Evolutionary conservation across 805 yeast genomes (phyloP).

Genomic region (Candida methanosorbosa): DNA sequence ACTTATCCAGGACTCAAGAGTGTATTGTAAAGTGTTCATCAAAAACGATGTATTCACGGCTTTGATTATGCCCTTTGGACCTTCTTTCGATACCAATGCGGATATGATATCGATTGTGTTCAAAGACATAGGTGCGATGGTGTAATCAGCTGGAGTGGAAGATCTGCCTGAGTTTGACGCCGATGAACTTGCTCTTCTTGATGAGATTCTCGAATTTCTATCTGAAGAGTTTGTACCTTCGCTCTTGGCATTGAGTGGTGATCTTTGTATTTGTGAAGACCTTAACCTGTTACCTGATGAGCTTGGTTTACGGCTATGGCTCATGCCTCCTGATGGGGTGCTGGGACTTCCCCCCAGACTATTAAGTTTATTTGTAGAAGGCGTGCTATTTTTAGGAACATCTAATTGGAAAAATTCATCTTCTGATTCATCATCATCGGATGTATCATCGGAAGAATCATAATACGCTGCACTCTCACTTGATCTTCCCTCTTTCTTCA

Average conservation of each 20-base stretch:
- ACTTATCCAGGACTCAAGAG: conserved; percentile 86
- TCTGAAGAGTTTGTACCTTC: too few species aligned
- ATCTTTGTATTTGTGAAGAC: not conserved
- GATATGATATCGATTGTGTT: conserved; percentile 61
- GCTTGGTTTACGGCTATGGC: too few species aligned
- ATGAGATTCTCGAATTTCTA: too few species aligned
- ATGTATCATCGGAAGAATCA: conserved; percentile 7
- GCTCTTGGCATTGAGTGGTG: not conserved
- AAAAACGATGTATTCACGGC: conserved; percentile 77
- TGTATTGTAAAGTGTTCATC: conserved; percentile 61
- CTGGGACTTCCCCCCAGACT: too few species aligned
- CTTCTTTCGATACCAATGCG: conserved; percentile 59
- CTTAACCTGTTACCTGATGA: not conserved
- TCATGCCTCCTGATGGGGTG: too few species aligned
- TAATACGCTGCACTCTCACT: too few species aligned
- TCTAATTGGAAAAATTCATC: too few species aligned
- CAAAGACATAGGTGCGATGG: conserved; percentile 47
- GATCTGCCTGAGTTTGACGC: not conserved
- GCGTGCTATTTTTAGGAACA: too few species aligned
- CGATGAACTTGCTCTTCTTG: not conserved
- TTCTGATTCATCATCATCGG: not conserved
- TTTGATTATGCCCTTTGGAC: conserved; percentile 61
- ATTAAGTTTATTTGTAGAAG: too few species aligned
- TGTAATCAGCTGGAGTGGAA: conserved; percentile 2
- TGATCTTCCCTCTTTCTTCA: too few species aligned